Evolutionary conservation across 176 grass and related monocot species (phyloP).

Genomic region (Carex myosuroides): DNA sequence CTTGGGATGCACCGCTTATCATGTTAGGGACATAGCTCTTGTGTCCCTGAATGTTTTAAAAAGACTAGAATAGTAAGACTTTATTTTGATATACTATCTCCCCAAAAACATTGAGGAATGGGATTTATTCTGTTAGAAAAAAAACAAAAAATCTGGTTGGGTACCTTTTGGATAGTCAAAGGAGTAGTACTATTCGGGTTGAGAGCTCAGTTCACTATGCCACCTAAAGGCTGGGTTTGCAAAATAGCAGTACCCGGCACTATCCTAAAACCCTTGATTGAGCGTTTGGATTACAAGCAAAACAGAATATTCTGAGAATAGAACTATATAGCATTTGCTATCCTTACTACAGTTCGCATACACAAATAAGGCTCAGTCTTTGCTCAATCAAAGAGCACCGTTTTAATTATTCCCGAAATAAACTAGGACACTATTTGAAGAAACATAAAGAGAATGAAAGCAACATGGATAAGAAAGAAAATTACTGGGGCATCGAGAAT

Average conservation of each 20-base stretch:
- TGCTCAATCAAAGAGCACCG: not conserved
- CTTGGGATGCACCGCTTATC: conserved; percentile 97
- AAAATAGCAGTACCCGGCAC: not conserved
- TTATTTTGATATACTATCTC: not conserved
- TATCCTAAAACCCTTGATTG: not conserved
- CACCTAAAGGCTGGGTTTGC: not conserved
- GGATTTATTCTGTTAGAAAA: not conserved
- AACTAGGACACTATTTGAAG: not conserved
- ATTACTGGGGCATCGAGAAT: conserved; percentile 81
- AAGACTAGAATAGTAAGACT: conserved; percentile 17
- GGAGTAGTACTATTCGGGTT: not conserved
- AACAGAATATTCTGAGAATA: not conserved
- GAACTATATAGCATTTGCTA: not conserved
- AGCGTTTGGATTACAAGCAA: not conserved
- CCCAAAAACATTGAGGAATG: not conserved
- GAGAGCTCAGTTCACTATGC: not conserved
- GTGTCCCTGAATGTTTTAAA: conserved; percentile 70
- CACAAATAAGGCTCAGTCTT: not conserved
- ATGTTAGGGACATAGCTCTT: conserved; percentile 98
- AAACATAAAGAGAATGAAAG: not conserved
- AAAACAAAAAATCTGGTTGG: not conserved
- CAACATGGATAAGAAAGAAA: conserved; percentile 13
- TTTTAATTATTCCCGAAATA: not conserved
- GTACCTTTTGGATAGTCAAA: not conserved
- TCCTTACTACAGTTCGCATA: not conserved